Evolutionary conservation across 1,284 basidiomycete genomes (phyloP), one percentile per base, ranked within the genome.

Genomic region (Farysia itapuensis): DNA sequence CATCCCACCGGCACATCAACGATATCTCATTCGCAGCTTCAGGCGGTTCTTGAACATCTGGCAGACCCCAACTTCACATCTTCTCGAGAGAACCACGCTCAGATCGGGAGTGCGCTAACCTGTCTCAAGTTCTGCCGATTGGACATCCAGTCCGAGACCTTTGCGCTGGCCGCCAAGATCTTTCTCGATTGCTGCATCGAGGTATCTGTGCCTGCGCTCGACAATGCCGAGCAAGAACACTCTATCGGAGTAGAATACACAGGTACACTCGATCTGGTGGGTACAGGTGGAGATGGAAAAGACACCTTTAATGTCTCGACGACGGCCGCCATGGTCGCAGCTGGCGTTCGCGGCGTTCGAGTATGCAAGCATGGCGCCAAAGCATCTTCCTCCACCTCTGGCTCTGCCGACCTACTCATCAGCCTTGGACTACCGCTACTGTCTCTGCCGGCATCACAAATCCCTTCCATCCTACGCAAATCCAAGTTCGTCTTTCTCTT

Each of bases 261-360:
- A 3, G 74, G 74, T 13, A 59, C 57, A 12, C 39, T 76, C 21
- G 74, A 76, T 33, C 42, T 76, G 26, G 86, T 86, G 40, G 83
- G 88, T 13, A 88, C 86, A 0, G 94, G 94, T n/a, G 94, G 94
- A 11, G 94, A 97, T 78, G 93, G 93, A 0, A 86, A 94, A 79
- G 90, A 97, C 72, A 88, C 94, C 0, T 98, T 94, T 82, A 97
- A 98, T 77, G 93, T 97, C 33, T 94, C 90, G 70, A 97, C 94
- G 0, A 89, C 91, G 0, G 94, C 94, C 2, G 92, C 85, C 4
- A 84, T 98, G 51, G 90, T 98, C 15, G 93, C 93, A 19, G 91
- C 91, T 15, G 94, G 94, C 13, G 89, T 92, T 1, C 60, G 56
- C 2, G 94, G 94, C 13, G 88, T 90, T 1, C 82, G 90, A 39